Evolutionary conservation across 352 stramenopile genomes (phyloP).

Genomic region (Phytophthora colocasiae): DNA sequence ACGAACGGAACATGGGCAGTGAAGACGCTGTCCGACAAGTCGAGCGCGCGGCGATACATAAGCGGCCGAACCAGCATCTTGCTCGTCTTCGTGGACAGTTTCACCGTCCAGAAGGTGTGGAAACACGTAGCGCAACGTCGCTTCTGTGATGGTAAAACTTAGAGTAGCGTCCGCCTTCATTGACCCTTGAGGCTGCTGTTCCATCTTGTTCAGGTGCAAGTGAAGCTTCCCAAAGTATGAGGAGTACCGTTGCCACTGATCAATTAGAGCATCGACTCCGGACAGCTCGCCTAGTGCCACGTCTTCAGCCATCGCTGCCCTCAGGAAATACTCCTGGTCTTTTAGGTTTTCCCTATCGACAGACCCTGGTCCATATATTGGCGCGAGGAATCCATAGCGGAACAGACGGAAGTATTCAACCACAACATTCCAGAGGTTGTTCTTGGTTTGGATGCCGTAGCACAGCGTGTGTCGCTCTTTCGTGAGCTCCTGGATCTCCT

Average conservation of each 20-base stretch:
- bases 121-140: slow-evolving; percentile 21
- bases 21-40: slow-evolving; percentile 16
- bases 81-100: neutral
- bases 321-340: slow-evolving; percentile 33
- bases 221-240: slow-evolving; percentile 26
- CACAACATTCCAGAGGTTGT: slow-evolving; percentile 15
- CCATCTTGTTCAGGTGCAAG: slow-evolving; percentile 36
- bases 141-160: slow-evolving; percentile 23
- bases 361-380: neutral
- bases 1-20: slow-evolving; percentile 6
- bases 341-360: neutral
- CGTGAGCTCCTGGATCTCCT: slow-evolving; percentile 29
- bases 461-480: slow-evolving; percentile 10
- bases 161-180: slow-evolving; percentile 13
- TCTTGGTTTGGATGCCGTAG: slow-evolving; percentile 21
- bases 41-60: neutral
- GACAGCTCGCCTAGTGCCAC: slow-evolving; percentile 24
- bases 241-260: slow-evolving; percentile 46
- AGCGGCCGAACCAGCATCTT: neutral
- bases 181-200: slow-evolving; percentile 5
- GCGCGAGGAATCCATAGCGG: slow-evolving; percentile 18
- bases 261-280: slow-evolving; percentile 18
- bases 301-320: slow-evolving; percentile 22
- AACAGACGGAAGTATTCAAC: slow-evolving; percentile 34
- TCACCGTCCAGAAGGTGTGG: slow-evolving; percentile 12